phyloP scores from a whole-genome alignment of 208 protist genomes.

The Leishmania guyanensis region DNA sequence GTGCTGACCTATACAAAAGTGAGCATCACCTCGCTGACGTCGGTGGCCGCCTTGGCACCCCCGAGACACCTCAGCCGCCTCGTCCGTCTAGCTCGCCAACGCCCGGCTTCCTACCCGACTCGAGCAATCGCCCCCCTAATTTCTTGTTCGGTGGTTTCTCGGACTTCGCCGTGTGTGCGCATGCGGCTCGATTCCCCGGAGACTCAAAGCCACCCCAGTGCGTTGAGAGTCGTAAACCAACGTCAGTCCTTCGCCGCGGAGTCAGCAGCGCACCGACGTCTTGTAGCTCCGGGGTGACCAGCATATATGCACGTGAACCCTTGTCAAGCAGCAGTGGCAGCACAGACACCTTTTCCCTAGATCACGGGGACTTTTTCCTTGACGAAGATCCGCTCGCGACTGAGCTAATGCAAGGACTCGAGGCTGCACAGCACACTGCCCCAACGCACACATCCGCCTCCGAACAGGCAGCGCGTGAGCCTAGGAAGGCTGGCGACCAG shows the following conservation, averaged over 20 bases:
- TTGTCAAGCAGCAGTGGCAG: background rate
- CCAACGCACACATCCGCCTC: background rate
- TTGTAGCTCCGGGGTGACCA: too few species aligned
- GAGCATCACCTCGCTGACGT: background rate
- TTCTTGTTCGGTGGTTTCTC: background rate
- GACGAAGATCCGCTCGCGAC: conserved; percentile 28
- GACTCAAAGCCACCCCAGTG: background rate
- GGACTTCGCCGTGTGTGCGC: background rate
- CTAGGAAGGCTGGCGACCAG: background rate
- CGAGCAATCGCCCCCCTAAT: too few species aligned
- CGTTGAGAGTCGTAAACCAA: background rate
- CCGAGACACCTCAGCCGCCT: background rate
- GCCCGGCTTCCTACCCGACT: background rate
- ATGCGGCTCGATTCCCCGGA: too few species aligned
- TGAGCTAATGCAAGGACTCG: background rate
- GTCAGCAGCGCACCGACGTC: background rate
- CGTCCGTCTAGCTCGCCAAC: background rate
- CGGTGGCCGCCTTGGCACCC: background rate
- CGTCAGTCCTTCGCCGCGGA: background rate
- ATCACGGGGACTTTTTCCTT: conserved; percentile 27
- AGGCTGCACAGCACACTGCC: background rate
- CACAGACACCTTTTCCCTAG: background rate
- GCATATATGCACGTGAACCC: background rate
- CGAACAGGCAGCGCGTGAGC: background rate
- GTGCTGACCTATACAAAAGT: background rate